Conservation (phyloP, 73 alveolate genomes). For the Paramecium octaurelia region DNA sequence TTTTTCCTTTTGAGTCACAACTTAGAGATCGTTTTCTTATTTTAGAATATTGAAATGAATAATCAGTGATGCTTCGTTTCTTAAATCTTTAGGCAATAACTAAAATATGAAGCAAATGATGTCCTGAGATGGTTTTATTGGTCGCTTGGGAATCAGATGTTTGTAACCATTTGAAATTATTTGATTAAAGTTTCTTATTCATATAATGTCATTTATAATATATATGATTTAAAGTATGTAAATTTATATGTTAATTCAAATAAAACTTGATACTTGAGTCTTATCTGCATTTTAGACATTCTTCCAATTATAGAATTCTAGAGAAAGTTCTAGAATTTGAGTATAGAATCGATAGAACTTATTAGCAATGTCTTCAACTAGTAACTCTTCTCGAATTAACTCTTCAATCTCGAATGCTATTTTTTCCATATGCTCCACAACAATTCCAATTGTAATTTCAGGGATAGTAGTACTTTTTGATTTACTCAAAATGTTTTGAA, state of each 20-base stretch:
- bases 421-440: neutral
- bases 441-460: neutral
- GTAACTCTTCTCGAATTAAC: neutral
- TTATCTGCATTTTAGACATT: neutral
- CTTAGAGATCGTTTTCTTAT: neutral
- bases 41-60: neutral
- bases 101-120: neutral
- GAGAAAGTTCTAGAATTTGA: neutral
- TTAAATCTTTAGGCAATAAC: neutral
- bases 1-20: neutral
- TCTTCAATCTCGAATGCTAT: neutral
- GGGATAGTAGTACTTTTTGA: neutral
- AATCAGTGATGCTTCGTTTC: neutral
- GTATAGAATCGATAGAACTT: neutral
- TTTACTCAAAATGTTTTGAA: neutral
- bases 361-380: neutral
- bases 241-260: neutral
- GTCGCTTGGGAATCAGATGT: conserved; percentile 26
- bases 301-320: neutral
- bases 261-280: neutral
- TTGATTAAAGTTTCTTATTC: conserved; percentile 36
- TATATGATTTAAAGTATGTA: neutral
- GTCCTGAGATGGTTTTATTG: conserved; percentile 15
- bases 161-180: conserved; percentile 47
- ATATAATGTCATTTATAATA: neutral